Evolutionary conservation across 179 eudicot species (phyloP).

Genomic region (Monotropa hypopitys): DNA sequence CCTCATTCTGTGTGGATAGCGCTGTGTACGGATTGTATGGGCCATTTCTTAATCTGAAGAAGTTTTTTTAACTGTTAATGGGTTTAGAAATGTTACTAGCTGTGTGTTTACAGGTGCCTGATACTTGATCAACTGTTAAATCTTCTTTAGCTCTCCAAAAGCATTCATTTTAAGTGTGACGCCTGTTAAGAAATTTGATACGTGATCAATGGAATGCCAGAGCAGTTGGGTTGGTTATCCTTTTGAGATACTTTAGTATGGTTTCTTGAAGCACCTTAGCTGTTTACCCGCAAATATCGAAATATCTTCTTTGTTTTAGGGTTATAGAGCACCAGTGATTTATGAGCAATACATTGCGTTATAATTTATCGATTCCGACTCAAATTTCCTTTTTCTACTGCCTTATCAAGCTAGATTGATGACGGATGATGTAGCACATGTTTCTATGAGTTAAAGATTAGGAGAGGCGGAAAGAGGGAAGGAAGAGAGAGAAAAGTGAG

Average conservation of each 20-base stretch:
- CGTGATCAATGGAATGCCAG: neutral
- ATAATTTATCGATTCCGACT: neutral
- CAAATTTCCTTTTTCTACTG: neutral
- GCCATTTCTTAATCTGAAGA: neutral
- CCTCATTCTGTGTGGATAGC: neutral
- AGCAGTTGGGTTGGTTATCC: neutral
- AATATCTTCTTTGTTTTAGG: neutral
- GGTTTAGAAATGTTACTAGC: neutral
- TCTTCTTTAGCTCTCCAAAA: neutral
- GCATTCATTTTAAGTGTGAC: neutral
- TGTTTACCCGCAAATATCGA: neutral
- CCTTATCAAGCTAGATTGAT: neutral
- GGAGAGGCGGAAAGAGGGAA: too few species aligned
- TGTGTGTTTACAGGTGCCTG: neutral
- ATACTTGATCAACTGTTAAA: neutral
- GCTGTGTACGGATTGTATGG: neutral
- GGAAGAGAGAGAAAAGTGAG: too few species aligned
- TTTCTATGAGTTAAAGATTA: too few species aligned
- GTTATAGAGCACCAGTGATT: neutral
- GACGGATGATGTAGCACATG: neutral
- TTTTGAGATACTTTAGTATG: neutral
- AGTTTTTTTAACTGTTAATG: neutral
- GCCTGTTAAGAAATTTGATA: neutral
- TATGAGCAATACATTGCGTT: neutral
- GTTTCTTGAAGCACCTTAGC: neutral